Conservation (phyloP, 495 filamentous ascomycete species). For the Cercophora newfieldiana region DNA sequence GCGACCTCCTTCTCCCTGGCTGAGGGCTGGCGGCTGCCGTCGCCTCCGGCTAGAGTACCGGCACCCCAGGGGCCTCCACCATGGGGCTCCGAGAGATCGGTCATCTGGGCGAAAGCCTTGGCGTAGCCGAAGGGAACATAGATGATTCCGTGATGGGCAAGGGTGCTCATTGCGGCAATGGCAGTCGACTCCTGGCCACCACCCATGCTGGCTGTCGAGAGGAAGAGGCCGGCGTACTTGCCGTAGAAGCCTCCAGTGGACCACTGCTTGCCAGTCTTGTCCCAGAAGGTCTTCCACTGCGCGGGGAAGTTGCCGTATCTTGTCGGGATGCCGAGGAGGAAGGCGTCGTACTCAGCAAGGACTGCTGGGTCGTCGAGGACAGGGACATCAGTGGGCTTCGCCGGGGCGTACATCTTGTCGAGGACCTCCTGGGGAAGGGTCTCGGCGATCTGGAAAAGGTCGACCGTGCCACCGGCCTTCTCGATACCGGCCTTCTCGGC, state of each 20-base stretch:
- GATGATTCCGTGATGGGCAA: slow-evolving; percentile 92
- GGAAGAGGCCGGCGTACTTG: slow-evolving; percentile 91
- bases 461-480: slow-evolving; percentile 75
- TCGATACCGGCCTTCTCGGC: slow-evolving; percentile 91
- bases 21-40: slow-evolving; percentile 81
- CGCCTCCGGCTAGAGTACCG: slow-evolving; percentile 79
- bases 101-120: slow-evolving; percentile 67
- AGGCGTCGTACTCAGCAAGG: slow-evolving; percentile 80
- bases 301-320: slow-evolving; percentile 97
- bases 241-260: slow-evolving; percentile 71
- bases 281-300: slow-evolving; percentile 93
- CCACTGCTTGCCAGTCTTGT: slow-evolving; percentile 77
- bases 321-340: slow-evolving; percentile 97
- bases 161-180: slow-evolving; percentile 78
- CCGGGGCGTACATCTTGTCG: slow-evolving; percentile 78
- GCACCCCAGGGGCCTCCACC: slow-evolving; percentile 93
- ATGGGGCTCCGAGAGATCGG: slow-evolving; percentile 72
- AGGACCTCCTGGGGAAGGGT: slow-evolving; percentile 84
- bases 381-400: slow-evolving; percentile 68
- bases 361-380: slow-evolving; percentile 60
- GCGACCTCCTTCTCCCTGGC: slow-evolving; percentile 75
- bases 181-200: slow-evolving; percentile 93
- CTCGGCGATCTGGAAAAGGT: slow-evolving; percentile 83
- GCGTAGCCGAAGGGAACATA: slow-evolving; percentile 94
- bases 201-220: slow-evolving; percentile 77